Percentiles rank a stretch among this genome's conserved stretches.
phyloP scores from a whole-genome alignment of 1,284 basidiomycete genomes.

The Rhodofomes roseus region DNA sequence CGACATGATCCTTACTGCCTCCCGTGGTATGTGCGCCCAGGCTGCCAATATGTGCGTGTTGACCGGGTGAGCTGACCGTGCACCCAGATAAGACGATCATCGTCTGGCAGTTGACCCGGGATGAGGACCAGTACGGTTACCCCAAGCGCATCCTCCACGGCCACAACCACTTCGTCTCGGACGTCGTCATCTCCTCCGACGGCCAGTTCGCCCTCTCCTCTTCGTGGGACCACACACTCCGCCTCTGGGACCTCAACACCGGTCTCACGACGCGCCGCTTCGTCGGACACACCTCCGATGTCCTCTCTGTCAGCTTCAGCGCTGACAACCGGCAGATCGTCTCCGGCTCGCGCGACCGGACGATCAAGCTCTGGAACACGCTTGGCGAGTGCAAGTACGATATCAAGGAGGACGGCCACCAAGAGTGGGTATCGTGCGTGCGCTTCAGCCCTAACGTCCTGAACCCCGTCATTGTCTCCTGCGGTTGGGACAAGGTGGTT shows the following conservation, averaged over 20 bases:
- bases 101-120: constrained; percentile 98
- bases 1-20: constrained; percentile 96
- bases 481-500: constrained; percentile 99
- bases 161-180: constrained; percentile 99
- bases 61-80: not conserved
- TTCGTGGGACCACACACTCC: constrained; percentile 99
- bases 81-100: constrained; percentile 96
- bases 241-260: constrained; percentile 98
- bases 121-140: constrained; percentile 90
- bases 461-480: constrained; percentile 99
- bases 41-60: constrained; percentile 12
- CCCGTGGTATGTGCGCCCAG: constrained; percentile 71
- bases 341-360: constrained; percentile 94
- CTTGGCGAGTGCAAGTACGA: constrained; percentile 99
- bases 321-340: constrained; percentile 99
- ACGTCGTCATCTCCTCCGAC: constrained; percentile 98
- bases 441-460: constrained; percentile 98
- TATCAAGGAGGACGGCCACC: constrained; percentile 98
- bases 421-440: constrained; percentile 98
- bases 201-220: constrained; percentile 99
- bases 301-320: constrained; percentile 96
- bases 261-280: constrained; percentile 94
- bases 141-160: constrained; percentile 98
- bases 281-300: constrained; percentile 97
- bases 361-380: constrained; percentile 99